Percentiles rank a stretch among this genome's conserved stretches.
Evolutionary conservation across 306 rosid genomes (phyloP).

Genomic region (Oxytropis ochrocephala): DNA sequence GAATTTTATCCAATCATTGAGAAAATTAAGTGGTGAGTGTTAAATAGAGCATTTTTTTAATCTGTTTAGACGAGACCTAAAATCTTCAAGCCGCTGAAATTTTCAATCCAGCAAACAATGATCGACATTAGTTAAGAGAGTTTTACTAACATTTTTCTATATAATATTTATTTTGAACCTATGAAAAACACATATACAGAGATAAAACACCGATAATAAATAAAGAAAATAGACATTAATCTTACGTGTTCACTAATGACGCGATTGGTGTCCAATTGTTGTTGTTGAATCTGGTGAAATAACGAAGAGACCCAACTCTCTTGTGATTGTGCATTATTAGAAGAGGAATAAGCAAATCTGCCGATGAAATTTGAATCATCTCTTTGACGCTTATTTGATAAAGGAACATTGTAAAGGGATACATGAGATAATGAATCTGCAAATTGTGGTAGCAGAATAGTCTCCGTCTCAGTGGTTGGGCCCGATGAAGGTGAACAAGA

Average conservation of each 20-base stretch:
- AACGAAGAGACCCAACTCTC: conserved; percentile 16
- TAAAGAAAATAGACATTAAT: background rate
- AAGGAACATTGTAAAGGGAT: conserved; percentile 38
- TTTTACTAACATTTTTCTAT: no score
- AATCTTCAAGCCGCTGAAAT: no score
- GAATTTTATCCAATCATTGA: no score
- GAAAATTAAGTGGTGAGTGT: no score
- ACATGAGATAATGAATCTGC: conserved; percentile 41
- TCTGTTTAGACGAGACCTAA: no score
- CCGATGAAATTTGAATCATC: conserved; percentile 25
- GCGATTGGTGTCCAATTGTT: conserved; percentile 57
- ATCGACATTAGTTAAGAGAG: no score
- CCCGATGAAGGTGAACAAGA: conserved; percentile 50
- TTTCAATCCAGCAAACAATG: no score
- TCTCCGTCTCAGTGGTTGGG: conserved; percentile 32
- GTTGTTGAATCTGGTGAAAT: conserved; percentile 74
- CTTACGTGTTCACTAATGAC: conserved; percentile 64
- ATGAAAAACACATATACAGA: no score
- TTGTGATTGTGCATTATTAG: conserved; percentile 4
- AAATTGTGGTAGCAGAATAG: conserved; percentile 28
- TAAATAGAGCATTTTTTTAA: no score
- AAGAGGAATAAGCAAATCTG: conserved; percentile 21
- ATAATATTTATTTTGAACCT: no score
- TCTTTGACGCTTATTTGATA: conserved; percentile 58
- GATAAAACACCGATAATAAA: no score